Evolutionary conservation across 768 basidiomycete species (phyloP), one percentile per base, ranked within the genome.

Genomic region (Rhizopogon roseolus): DNA sequence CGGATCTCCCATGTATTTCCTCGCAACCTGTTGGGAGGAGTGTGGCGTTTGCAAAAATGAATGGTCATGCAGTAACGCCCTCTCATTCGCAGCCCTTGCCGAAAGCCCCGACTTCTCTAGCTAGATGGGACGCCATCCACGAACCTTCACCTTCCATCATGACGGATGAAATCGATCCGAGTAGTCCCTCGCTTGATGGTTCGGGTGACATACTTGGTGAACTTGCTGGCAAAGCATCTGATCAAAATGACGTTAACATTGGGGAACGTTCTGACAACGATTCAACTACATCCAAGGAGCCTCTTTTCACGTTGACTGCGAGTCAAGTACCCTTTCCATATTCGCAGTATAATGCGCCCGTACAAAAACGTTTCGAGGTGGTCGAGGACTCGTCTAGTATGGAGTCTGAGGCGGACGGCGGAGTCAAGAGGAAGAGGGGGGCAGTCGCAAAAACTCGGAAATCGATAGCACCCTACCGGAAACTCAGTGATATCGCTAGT

Each of bases 251-350:
- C 19, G 54, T 57, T 53, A 34, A 8, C 19, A 54, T 57, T 34
- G 13, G 19, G 28, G 48, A 48, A 2, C 4, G 54, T 25, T 43
- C 59, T 2, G 49, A 19, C 3, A 52, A 50, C 6, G 29, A 41
- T n/a, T 55, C 6, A 17, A 45, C 57, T 19, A 52, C 54, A 28
- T 49, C 17, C 48, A 52, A 46, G 36, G 57, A 56, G 49, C 61
- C 79, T 14, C 62, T 83, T 46, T 86, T 86, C 61, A 64, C 82
- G 27, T 74, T 71, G 16, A 71, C 78, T 27, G 74, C 76, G 57
- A 84, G 78, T 57, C 83, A 82, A 61, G 64, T 72, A 37, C 72
- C 77, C 0, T 78, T 81, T 55, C 82, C 80, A 7, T 79, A 80
- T 54, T 83, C 82, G 17, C 79, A 80, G 60, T 72, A 71, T 59